Conservation (phyloP, 345 rosid species). For the Theobroma cacao region DNA sequence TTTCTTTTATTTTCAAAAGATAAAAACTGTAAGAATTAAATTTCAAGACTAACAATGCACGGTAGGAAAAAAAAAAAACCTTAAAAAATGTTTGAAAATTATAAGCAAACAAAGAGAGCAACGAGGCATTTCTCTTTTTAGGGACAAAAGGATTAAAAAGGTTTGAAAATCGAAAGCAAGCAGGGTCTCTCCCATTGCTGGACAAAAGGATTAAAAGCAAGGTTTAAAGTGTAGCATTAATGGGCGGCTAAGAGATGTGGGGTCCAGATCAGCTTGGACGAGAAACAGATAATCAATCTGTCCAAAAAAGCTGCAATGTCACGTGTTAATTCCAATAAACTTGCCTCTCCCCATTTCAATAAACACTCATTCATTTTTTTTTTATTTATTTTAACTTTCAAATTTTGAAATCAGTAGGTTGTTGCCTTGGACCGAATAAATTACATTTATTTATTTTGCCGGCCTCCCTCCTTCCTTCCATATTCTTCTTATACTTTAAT, state of each 20-base stretch:
- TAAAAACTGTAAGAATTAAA: no score
- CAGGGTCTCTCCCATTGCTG: no score
- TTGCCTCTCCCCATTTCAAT: neutral
- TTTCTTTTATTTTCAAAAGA: no score
- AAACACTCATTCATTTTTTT: neutral
- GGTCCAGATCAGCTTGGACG: neutral
- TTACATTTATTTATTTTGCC: no score
- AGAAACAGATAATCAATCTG: neutral
- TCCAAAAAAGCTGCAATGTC: constrained; percentile 18
- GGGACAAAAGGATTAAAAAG: no score
- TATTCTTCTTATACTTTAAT: neutral
- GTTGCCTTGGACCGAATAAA: no score
- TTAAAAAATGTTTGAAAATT: no score
- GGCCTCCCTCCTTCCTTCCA: neutral
- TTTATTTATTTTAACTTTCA: neutral
- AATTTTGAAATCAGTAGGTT: constrained; percentile 1
- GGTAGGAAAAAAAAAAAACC: no score
- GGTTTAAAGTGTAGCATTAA: neutral
- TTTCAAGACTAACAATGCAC: no score
- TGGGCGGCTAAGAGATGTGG: neutral
- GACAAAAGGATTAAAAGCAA: neutral
- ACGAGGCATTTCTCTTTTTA: no score
- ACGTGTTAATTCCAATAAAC: neutral
- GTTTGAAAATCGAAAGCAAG: no score
- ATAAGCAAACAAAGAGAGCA: no score